Conservation (phyloP, 2,329 filamentous ascomycete genomes). For the Arthrocladium fulminans region DNA sequence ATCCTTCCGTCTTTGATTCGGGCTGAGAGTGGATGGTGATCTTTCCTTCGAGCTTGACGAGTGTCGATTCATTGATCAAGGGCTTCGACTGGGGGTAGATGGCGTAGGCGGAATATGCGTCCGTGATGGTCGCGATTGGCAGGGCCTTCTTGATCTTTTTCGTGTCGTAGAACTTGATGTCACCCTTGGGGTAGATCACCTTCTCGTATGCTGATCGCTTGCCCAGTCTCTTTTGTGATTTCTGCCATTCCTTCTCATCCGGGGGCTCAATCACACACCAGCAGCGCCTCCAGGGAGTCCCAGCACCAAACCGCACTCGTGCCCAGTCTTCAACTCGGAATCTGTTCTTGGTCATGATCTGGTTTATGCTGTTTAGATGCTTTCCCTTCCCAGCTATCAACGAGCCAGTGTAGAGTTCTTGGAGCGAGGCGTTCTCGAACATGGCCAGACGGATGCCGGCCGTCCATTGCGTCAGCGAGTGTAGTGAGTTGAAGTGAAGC, state of each 20-base stretch:
- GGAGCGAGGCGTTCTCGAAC: conserved; percentile 84
- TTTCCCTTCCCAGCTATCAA: conserved; percentile 93
- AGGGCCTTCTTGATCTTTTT: conserved; percentile 86
- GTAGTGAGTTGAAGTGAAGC: conserved; percentile 89
- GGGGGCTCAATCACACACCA: conserved; percentile 94
- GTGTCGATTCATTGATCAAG: conserved; percentile 84
- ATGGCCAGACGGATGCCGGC: conserved; percentile 87
- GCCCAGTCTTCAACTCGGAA: conserved; percentile 86
- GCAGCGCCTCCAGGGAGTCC: conserved; percentile 89
- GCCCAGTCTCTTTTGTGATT: conserved; percentile 69
- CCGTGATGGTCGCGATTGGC: conserved; percentile 83
- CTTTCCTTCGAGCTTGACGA: conserved; percentile 86
- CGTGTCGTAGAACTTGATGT: conserved; percentile 91
- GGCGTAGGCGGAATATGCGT: conserved; percentile 86
- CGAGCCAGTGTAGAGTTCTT: conserved; percentile 94
- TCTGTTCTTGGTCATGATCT: conserved; percentile 73
- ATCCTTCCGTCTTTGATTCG: conserved; percentile 74
- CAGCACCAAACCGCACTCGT: conserved; percentile 86
- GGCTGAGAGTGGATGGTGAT: conserved; percentile 78
- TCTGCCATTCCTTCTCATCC: conserved; percentile 84
- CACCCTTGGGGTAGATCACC: conserved; percentile 64
- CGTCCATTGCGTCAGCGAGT: conserved; percentile 92
- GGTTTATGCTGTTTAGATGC: conserved; percentile 74
- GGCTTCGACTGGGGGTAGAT: conserved; percentile 93
- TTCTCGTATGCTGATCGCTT: conserved; percentile 81